Conservation (phyloP, 1,139 yeast genomes). For the Hemisphaericaspora xylofermentans region DNA sequence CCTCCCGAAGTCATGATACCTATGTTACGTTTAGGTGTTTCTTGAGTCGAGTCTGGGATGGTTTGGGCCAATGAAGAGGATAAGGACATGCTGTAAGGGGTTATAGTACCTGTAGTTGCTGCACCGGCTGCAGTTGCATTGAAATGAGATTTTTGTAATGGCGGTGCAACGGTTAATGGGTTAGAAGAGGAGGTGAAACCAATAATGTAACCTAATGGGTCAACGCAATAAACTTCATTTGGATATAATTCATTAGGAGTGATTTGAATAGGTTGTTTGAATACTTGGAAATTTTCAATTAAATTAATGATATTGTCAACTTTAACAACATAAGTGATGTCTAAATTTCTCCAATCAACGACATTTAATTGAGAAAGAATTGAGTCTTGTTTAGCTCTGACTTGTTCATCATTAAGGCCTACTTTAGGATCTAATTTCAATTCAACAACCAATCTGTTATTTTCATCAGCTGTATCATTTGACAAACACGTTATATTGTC, state of each 20-base stretch:
- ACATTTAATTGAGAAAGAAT: constrained; percentile 27
- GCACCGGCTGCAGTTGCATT: constrained; percentile 6
- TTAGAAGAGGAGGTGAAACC: constrained; percentile 65
- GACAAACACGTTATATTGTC: constrained; percentile 26
- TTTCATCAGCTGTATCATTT: constrained; percentile 21
- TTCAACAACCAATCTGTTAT: constrained; percentile 30
- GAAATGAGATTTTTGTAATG: constrained; percentile 19
- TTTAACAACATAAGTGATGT: constrained; percentile 39
- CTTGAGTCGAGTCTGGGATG: constrained; percentile 6
- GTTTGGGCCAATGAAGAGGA: constrained; percentile 17
- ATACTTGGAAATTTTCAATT: constrained; percentile 29
- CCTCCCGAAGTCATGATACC: constrained; percentile 90
- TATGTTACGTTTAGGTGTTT: constrained; percentile 39
- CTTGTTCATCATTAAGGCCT: constrained; percentile 28
- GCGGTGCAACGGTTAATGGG: constrained; percentile 56
- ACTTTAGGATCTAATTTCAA: constrained; percentile 24
- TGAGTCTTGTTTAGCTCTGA: constrained; percentile 22
- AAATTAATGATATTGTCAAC: constrained; percentile 35
- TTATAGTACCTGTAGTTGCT: constrained; percentile 2
- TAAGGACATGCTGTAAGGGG: constrained; percentile 12
- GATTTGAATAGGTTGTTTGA: constrained; percentile 32
- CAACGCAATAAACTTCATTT: constrained; percentile 63
- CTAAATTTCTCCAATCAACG: constrained; percentile 54
- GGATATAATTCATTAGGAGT: constrained; percentile 68
- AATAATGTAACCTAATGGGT: constrained; percentile 64